Conservation (phyloP, 176 grass and related monocot genomes). For the Echinochloa phyllopogon region DNA sequence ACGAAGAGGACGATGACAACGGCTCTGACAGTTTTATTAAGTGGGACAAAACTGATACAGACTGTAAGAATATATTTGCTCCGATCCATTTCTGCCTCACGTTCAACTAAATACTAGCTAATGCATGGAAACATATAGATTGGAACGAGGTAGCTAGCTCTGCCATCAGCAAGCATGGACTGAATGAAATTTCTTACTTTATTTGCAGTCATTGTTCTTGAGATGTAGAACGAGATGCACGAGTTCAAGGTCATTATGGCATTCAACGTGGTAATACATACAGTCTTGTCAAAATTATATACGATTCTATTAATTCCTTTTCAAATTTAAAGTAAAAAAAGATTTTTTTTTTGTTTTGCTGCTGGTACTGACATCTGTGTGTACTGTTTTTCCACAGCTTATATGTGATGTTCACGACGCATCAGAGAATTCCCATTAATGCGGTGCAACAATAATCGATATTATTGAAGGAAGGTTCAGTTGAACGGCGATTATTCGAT, state of each 20-base stretch:
- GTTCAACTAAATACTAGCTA: neutral
- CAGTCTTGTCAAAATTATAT: no score
- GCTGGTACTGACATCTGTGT: constrained; percentile 1
- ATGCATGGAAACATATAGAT: neutral
- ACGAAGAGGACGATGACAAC: constrained; percentile 54
- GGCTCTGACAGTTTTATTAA: constrained; percentile 58
- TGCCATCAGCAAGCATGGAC: neutral
- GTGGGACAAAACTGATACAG: constrained; percentile 96
- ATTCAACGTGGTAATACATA: constrained; percentile 17
- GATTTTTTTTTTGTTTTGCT: neutral
- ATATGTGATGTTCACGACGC: neutral
- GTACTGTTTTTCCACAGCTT: constrained; percentile 3
- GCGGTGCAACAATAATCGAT: constrained; percentile 20
- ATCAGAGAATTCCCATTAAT: neutral
- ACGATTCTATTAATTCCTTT: neutral
- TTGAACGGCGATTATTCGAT: constrained; percentile 10
- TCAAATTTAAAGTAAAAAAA: no score
- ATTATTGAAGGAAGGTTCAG: neutral
- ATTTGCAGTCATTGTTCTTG: constrained; percentile 97
- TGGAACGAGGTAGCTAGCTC: neutral
- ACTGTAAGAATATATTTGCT: constrained; percentile 64
- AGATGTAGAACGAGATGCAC: constrained; percentile 57
- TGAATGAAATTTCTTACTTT: neutral
- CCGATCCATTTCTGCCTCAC: neutral
- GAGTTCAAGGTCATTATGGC: constrained; percentile 25